A percentile compares a stretch with the other conserved stretches of the same genome.
These are phyloP conservation scores for Trifolium fragiferum DNA, from an alignment of 306 rosid species.

Conservation along the genomic window DNA sequence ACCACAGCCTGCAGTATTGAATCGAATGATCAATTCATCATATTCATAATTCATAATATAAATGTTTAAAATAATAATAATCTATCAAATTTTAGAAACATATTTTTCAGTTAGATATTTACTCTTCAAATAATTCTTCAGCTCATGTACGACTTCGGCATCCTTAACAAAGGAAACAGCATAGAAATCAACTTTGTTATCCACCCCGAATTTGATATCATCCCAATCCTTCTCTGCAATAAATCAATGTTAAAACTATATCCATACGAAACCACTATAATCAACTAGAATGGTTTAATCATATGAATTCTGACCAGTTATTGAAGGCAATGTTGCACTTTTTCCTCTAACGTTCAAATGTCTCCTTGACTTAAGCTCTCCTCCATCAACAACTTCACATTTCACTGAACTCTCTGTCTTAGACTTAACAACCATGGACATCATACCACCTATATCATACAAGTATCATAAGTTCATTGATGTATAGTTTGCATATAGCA, in stretches of 20 bases:
- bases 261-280: slow-evolving; percentile 14
- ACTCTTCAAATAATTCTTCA: slow-evolving; percentile 92
- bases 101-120: slow-evolving; percentile 19
- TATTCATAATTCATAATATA: slow-evolving; percentile 23
- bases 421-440: slow-evolving; percentile 79
- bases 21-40: slow-evolving; percentile 36
- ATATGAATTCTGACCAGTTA: slow-evolving; percentile 70
- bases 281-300: slow-evolving; percentile 2
- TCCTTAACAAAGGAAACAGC: slow-evolving; percentile 99
- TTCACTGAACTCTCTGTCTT: slow-evolving; percentile 78
- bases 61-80: slow-evolving; percentile 22
- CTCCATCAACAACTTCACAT: slow-evolving; percentile 94
- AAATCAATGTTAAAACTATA: slow-evolving; percentile 41
- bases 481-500: background rate
- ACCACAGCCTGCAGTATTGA: slow-evolving; percentile 62
- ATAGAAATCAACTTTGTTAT: slow-evolving; percentile 94
- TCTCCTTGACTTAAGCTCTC: slow-evolving; percentile 91
- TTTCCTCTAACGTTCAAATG: slow-evolving; percentile 97
- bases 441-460: slow-evolving; percentile 76
- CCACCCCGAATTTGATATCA: slow-evolving; percentile 97
- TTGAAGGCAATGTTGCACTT: slow-evolving; percentile 97
- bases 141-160: slow-evolving; percentile 90
- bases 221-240: slow-evolving; percentile 99
- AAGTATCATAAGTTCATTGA: slow-evolving; percentile 34
- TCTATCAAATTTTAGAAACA: background rate